Conservation (phyloP, 2,329 filamentous ascomycete genomes). For the Lachnellula subtilissima region DNA sequence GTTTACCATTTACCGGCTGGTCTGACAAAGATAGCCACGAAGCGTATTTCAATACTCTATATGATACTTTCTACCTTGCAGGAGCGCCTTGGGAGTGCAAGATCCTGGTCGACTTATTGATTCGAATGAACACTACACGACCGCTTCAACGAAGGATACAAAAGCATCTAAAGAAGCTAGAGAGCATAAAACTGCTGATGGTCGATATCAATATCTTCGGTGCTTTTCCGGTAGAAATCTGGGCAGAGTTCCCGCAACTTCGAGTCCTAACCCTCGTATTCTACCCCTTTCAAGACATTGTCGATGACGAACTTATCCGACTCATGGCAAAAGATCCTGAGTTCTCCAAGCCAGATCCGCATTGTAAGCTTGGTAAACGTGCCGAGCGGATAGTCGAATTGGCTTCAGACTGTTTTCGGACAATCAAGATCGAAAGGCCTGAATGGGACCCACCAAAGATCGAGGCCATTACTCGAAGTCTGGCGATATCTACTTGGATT, state of each 20-base stretch:
- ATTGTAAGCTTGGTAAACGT: neutral
- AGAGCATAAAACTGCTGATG: neutral
- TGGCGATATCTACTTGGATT: neutral
- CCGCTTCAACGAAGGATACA: neutral
- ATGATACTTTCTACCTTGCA: no score
- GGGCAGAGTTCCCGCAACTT: neutral
- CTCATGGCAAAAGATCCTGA: neutral
- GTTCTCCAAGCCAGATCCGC: neutral
- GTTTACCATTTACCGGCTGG: no score
- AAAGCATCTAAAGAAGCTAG: neutral
- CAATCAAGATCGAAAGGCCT: neutral
- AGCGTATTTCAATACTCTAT: no score
- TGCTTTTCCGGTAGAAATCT: neutral
- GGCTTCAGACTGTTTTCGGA: neutral
- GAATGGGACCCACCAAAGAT: neutral
- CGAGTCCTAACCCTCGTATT: neutral
- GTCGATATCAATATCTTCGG: neutral
- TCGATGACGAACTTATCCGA: no score
- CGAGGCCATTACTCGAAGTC: neutral
- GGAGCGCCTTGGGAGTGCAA: no score
- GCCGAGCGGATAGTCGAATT: neutral
- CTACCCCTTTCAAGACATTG: neutral
- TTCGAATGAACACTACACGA: neutral
- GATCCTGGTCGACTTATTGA: neutral
- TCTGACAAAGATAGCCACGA: no score